phyloP scores from a whole-genome alignment of 768 basidiomycete genomes.

The Tulasnella sp. region DNA sequence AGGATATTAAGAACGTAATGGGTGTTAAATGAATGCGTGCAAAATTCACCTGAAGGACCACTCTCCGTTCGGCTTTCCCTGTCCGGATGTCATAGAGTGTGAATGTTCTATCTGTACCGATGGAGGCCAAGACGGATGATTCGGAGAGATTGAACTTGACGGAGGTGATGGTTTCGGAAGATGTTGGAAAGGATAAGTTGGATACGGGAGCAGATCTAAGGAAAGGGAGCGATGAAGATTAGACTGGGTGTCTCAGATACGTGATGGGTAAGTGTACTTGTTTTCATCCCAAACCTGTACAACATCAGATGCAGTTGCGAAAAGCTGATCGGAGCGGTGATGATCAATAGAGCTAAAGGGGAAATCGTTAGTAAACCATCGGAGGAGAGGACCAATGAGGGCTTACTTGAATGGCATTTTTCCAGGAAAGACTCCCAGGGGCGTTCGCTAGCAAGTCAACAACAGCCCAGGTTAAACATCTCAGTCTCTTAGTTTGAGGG shows the following conservation, averaged over 20 bases:
- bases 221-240: slow-evolving; percentile 5
- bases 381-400: background rate
- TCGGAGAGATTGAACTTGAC: slow-evolving; percentile 92
- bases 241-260: no score
- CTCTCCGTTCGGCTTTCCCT: slow-evolving; percentile 83
- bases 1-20: background rate
- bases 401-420: slow-evolving; percentile 85
- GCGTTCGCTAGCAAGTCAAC: slow-evolving; percentile 41
- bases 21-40: background rate
- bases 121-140: slow-evolving; percentile 84
- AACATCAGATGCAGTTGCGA: slow-evolving; percentile 84
- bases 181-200: slow-evolving; percentile 73
- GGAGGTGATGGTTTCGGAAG: slow-evolving; percentile 75
- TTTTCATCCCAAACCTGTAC: slow-evolving; percentile 99
- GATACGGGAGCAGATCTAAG: slow-evolving; percentile 69
- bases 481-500: slow-evolving; percentile 12
- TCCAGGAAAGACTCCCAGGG: slow-evolving; percentile 65
- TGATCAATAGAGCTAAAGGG: slow-evolving; percentile 74
- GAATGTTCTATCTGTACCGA: slow-evolving; percentile 91
- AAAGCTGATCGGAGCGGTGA: slow-evolving; percentile 75
- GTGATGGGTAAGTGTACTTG: no score
- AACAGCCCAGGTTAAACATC: no score
- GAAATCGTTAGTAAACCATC: background rate
- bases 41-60: slow-evolving; percentile 71
- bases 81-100: slow-evolving; percentile 94